phyloP scores from a whole-genome alignment of 2,329 filamentous ascomycete genomes.

The Diaporthe citriasiana region DNA sequence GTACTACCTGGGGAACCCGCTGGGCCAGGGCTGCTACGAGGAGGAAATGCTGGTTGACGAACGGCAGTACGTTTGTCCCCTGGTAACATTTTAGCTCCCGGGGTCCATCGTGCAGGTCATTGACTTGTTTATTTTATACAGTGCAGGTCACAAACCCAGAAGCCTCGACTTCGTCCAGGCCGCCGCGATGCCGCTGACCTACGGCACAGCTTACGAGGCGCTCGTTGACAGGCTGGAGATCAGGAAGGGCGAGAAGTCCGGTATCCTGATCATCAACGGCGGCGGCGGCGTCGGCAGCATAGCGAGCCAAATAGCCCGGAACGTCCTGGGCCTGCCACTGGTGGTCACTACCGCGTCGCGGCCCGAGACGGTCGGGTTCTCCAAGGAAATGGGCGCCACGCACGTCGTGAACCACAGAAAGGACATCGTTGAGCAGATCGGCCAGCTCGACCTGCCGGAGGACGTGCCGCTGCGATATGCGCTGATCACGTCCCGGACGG shows the following conservation, averaged over 20 bases:
- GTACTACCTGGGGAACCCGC: constrained; percentile 57
- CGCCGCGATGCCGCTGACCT: constrained; percentile 60
- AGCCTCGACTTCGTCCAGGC: constrained; percentile 55
- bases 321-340: constrained; percentile 55
- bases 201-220: constrained; percentile 59
- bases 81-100: not conserved
- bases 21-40: constrained; percentile 57
- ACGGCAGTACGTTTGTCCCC: constrained; percentile 45
- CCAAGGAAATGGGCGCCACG: constrained; percentile 57
- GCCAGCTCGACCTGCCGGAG: constrained; percentile 50
- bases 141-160: constrained; percentile 55
- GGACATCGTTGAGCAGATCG: constrained; percentile 55
- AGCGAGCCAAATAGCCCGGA: constrained; percentile 59
- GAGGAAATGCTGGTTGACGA: constrained; percentile 59
- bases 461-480: constrained; percentile 57
- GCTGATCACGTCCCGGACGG: constrained; percentile 58
- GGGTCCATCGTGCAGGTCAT: not conserved
- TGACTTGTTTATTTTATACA: not conserved
- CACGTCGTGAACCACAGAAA: constrained; percentile 59
- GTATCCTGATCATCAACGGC: constrained; percentile 61
- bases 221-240: constrained; percentile 56
- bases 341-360: constrained; percentile 60
- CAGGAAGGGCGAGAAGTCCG: constrained; percentile 50
- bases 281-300: constrained; percentile 60
- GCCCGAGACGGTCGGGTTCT: constrained; percentile 56